Evolutionary conservation across 2,329 filamentous ascomycete species (phyloP), one percentile per base, ranked within the genome.

Genomic region (Blastomyces percursus): DNA sequence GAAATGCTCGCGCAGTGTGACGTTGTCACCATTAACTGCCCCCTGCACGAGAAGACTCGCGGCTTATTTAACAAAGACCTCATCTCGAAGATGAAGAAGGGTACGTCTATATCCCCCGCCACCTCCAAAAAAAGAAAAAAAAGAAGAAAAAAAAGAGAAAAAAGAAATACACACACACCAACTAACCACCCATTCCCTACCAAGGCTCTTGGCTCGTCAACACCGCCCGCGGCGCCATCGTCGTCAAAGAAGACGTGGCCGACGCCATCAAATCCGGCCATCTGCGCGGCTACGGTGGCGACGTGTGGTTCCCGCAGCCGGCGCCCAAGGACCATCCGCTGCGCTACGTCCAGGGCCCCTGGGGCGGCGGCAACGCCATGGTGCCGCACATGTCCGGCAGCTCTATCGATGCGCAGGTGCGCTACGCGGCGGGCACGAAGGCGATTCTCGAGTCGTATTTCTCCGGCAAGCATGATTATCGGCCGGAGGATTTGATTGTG

Each of bases 21-120:
- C 71, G 85, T 97, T 66, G 93, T 99, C 78, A 99, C 94, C 75
- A 97, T 99, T 82, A 99, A 99, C 87, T 96, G 92, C 84, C 94
- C 94, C 61, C 86, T 99, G 67, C 94, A 99, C 83, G 93, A 97
- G 85, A 96, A 95, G 86, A 99, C 94, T 44, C 85, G 86, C 66
- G 93, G 93, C 70, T 79, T 99, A 67, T 97, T 97, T 84, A 96
- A 97, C 88, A 96, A 96, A 88, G 91, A 97, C 58, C 84, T 97
- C 72, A 93, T 97, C 75, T 83, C 86, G 78, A 96, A 97, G 89
- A 99, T 97, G 94, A 97, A 97, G 90, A 88, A 88, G 77, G 92
- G 89, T 87, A 76, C 70, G 83, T 68, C 21, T 32, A 6, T 8
- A 6, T 32, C 32, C 50, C 11, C 48, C 40, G 40, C 56, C 58